Evolutionary conservation across 495 filamentous ascomycete genomes (phyloP), one percentile per base, ranked within the genome.

Genomic region (Penicillium paradoxum): DNA sequence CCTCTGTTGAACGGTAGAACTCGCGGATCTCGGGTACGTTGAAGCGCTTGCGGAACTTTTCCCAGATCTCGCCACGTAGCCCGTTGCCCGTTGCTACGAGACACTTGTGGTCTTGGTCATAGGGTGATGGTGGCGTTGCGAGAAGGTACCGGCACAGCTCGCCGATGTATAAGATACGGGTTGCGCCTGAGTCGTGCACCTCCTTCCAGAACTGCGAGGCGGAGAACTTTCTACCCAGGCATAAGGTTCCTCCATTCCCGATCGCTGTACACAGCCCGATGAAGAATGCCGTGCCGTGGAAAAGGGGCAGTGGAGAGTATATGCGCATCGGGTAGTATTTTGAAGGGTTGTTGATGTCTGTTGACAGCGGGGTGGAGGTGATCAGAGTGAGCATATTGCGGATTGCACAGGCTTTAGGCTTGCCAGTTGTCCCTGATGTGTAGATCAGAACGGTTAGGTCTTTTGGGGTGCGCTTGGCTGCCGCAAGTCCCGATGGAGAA

Each of bases 101-200:
- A 17, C 96, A 83, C 0, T 73, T 79, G 70, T 97, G 85, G 49
- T 85, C 75, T 21, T 72, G 75, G 70, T 97, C 93, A 37, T 89
- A 81, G 24, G 83, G 82, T 30, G 84, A 82, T 0, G 88, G 79
- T 0, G 89, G 83, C 0, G 87, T 83, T 0, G 88, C 70, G 34
- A 97, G 82, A 1, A 98, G 83, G 61, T 98, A 98, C 1, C 93
- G 82, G 55, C 89, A 95, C 1, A 89, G 87, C 66, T 98, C 93
- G 45, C 93, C 93, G 19, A 98, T 92, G 60, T 98, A 98, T 51
- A 96, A 86, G 49, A 97, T 88, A 3, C 87, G 75, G 0, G 87
- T 96, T 36, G 91, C 85, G 7, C 83, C 63, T n/a, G 85, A 82
- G 27, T 81, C 79, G 19, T 88, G 83, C 13, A 90, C 84, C 40